These are phyloP conservation scores for Euryodendron excelsum DNA, from an alignment of 148 eudicot species.

Conservation along the genomic window DNA sequence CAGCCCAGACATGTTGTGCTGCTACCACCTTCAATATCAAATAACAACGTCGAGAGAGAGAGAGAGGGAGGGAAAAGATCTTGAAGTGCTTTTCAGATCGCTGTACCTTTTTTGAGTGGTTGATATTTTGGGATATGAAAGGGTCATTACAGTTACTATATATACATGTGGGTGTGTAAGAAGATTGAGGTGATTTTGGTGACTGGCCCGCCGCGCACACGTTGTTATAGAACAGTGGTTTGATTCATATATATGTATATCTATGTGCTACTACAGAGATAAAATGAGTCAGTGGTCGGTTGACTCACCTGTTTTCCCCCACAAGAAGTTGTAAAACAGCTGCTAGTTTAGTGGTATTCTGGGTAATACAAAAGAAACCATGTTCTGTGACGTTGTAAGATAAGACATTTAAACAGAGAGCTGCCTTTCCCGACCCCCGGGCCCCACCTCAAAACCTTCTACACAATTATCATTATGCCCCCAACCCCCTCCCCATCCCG, in stretches of 20 bases:
- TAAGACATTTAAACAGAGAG: not conserved
- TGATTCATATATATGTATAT: not conserved
- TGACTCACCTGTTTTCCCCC: not conserved
- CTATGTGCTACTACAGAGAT: not conserved
- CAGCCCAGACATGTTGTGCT: conserved; percentile 7
- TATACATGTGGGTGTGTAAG: not conserved
- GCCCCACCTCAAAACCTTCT: no score
- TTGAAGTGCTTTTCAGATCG: not conserved
- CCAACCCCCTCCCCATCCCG: no score
- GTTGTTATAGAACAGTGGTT: not conserved
- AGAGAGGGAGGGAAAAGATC: not conserved
- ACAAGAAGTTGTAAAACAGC: not conserved
- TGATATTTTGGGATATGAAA: not conserved
- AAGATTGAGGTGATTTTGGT: not conserved
- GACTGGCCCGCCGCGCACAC: not conserved
- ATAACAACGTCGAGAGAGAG: not conserved
- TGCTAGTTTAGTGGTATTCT: not conserved
- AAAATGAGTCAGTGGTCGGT: not conserved
- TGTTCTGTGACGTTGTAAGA: not conserved
- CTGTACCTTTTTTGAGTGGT: no score
- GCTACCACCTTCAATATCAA: no score
- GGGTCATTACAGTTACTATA: not conserved
- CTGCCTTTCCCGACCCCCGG: no score
- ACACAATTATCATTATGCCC: no score
- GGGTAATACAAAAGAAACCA: not conserved